Evolutionary conservation across 352 stramenopile genomes (phyloP), one percentile per base, ranked within the genome.

Genomic region (Globisporangium canariense): DNA sequence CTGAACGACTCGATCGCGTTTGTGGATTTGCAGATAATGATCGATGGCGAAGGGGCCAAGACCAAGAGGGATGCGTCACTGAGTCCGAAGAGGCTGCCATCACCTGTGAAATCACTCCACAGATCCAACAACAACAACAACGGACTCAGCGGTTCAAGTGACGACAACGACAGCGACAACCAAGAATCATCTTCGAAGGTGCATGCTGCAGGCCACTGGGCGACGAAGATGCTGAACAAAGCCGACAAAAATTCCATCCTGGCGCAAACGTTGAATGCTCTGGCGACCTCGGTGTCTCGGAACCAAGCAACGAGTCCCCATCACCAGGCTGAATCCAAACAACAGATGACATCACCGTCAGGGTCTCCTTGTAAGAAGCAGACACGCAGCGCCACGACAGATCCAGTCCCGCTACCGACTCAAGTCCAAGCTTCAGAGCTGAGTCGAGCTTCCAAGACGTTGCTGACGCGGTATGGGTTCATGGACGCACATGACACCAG

Each of bases 381-480:
- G 32, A 22, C 8, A 16, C 4, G 34, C 0, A 22, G 58, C 25
- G 18, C 20, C 30, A n/a, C 59, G 47, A 25, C 16, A 4, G 60
- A 66, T 16, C 38, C 62, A 47, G 22, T 59, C 32, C 57, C 61
- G 28, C 9, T 64, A 13, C 47, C 60, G 4, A 36, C 58, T 28
- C 67, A 72, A 18, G 53, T 65, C 1, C 61, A 70, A 46, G 77
- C 75, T 20, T 77, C 78, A 1, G 77, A 93, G 46, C 73, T 98
- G 10, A 91, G 80, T 54, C 74, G 91, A 0, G 91, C 88, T 2
- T 95, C 89, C 2, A 93, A 91, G 66, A 90, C 91, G 4, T 66
- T 94, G 7, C 71, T 98, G 10, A 88, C 79, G 60, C 83, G 90
- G 1, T 79, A 96, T 54, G 91, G 91, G 1, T 94, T 96, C 54